A percentile compares a stretch with the other conserved stretches of the same genome.
These are phyloP conservation scores for Plicaturopsis crispa DNA, from an alignment of 768 basidiomycete genomes.

Conservation along the genomic window DNA sequence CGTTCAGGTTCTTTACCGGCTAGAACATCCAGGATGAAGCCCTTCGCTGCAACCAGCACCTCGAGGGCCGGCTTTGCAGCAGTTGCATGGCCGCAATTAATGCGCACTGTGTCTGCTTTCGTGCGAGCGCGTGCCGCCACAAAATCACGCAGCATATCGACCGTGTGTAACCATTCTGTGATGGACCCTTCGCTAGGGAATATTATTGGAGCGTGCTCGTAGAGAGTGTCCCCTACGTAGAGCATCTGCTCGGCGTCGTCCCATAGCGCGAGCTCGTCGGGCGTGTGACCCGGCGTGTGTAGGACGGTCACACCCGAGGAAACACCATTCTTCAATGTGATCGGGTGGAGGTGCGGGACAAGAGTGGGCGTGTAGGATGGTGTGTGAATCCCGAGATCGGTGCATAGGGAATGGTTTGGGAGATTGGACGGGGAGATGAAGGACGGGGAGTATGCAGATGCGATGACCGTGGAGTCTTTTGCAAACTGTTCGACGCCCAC, in stretches of 20 bases:
- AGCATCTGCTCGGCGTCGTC: conserved; percentile 41
- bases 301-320: conserved; percentile 32
- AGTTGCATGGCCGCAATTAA: conserved; percentile 46
- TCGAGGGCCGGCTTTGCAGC: conserved; percentile 35
- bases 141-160: conserved; percentile 35
- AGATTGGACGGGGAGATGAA: conserved; percentile 35
- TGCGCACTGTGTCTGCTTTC: conserved; percentile 22
- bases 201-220: conserved; percentile 47
- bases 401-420: conserved; percentile 39
- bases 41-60: conserved; percentile 31
- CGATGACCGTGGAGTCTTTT: conserved; percentile 36
- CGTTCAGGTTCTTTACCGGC: conserved; percentile 28
- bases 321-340: no score
- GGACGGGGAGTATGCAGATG: conserved; percentile 36
- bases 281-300: conserved; percentile 53
- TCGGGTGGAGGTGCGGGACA: conserved; percentile 31
- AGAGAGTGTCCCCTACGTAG: conserved; percentile 50
- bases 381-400: conserved; percentile 27
- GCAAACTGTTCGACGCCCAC: conserved; percentile 47
- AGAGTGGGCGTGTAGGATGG: conserved; percentile 40
- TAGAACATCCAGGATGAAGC: conserved; percentile 42
- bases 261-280: conserved; percentile 50
- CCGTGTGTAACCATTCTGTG: conserved; percentile 35
- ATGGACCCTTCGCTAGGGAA: conserved; percentile 51
- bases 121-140: no score